A percentile compares a stretch with the other conserved stretches of the same genome.
These are phyloP conservation scores for Craspedostauros australis DNA, from an alignment of 108 stramenopile species.

Conservation along the genomic window DNA sequence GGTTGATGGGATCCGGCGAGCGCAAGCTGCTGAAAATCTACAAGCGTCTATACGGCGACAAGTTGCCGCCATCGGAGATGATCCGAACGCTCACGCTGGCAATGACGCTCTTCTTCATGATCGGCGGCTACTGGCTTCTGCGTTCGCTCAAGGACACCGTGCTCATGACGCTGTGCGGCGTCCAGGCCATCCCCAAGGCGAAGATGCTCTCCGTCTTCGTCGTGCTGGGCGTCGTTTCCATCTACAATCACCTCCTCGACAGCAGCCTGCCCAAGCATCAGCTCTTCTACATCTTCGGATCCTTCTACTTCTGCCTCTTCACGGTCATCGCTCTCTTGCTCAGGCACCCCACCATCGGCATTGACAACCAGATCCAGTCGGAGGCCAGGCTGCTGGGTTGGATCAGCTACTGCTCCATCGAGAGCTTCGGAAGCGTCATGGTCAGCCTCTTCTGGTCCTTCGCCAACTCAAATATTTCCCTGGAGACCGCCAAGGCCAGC, in stretches of 20 bases:
- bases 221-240: constrained; percentile 82
- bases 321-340: constrained; percentile 67
- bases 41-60: constrained; percentile 81
- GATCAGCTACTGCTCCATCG: constrained; percentile 93
- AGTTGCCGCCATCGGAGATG: constrained; percentile 76
- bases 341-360: constrained; percentile 78
- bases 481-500: constrained; percentile 89
- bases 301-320: constrained; percentile 87
- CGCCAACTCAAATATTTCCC: constrained; percentile 85
- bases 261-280: constrained; percentile 82
- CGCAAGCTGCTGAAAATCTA: constrained; percentile 46
- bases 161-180: constrained; percentile 90
- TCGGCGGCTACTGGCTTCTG: constrained; percentile 96
- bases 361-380: constrained; percentile 70
- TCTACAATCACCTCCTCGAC: constrained; percentile 92
- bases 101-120: constrained; percentile 94
- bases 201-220: constrained; percentile 92
- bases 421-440: constrained; percentile 94
- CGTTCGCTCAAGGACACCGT: constrained; percentile 93
- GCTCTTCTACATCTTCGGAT: constrained; percentile 94
- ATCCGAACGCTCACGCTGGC: constrained; percentile 84
- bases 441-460: constrained; percentile 95
- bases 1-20: constrained; percentile 29
- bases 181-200: constrained; percentile 88
- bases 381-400: constrained; percentile 85